Base-by-base conservation (phyloP, 495 filamentous ascomycete species). In the Aspergillus campestris region DNA sequence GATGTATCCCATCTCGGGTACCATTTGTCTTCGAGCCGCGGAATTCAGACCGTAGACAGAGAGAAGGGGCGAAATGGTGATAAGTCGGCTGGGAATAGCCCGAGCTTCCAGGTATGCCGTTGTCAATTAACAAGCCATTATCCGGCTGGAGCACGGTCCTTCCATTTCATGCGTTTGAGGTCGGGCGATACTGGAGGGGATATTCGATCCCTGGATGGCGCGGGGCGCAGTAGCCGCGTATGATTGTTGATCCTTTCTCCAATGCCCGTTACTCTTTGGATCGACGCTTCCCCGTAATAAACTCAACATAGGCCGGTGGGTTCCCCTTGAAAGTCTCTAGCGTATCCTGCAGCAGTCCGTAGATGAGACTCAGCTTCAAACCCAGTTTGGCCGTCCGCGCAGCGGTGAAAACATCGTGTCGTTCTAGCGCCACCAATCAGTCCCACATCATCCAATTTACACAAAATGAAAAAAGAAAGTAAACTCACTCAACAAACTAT, bases 361-460 rank as follows among this genome's bases (percentile, higher is more conserved):
- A 95, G 15, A 64, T 73, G 3, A 94, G 50, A n/a, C 91, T 89
- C 37, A 84, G 73, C 44, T 82, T 74, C 38, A 95, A 64, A 3
- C 87, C 90, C 40, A 81, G 75, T 64, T 83, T 92, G 37, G 87
- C 84, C 33, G 87, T 89, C 49, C 89, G 80, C 34, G 89, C 89
- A 18, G 89, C 83, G 48, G 87, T 91, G 18, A 79, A 77, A 29
- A 90, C 66, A 41, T 89, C 85, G 51, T 95, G 87, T 29, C 82
- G 76, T 71, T 89, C 89, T 95, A 48, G 18, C 42, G 35, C 18
- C 18, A 44, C 28, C 13, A 37, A 12, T 6, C 8, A 13, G 38
- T 18, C 31, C 29, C 46, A 59, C 45, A 66, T 53, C 40, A 31
- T 31, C 15, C 34, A 47, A 18, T 35, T 32, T n/a, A 41, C 46